Base-by-base conservation (phyloP, 2,329 filamentous ascomycete genomes). In the Alternaria gaisen region DNA sequence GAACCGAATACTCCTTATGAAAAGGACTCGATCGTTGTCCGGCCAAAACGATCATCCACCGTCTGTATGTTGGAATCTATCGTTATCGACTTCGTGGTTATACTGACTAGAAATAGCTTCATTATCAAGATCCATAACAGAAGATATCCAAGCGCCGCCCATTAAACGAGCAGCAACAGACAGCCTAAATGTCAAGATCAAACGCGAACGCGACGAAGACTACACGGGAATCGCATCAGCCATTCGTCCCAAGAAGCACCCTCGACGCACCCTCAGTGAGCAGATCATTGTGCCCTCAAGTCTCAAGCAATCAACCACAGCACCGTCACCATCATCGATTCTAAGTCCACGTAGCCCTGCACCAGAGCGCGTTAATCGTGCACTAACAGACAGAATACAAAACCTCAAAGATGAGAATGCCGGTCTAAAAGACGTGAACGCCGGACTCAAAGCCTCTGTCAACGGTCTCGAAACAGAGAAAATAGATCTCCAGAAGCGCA, bases 31-130 rank as follows among this genome's bases (percentile, higher is more conserved):
- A 54, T 69, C 16, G 50, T 64, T n/a, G 68, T 69, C 83, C 88
- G 62, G 90, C 90, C 24, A 89, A 88, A 74, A 81, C 82, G 20
- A 87, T 90, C 16, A 80, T 93, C 43, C 87, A 88, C 8, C 80
- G 86, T 30, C 87, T 92, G 14, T 90, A 87, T 86, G 86, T 90
- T 20, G 1, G 36, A 4, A 7, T 26, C 16, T 3, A 38, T 50
- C 22, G 8, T 38, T 24, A 4, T 22, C 34, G 56, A 75, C 78
- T 28, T 8, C 7, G 8, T 16, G 11, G 30, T 30, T 30, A 5
- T 40, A 46, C 58, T 64, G 42, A 61, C 44, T 18, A 38, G 18
- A 20, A 11, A 36, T 11, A 70, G 61, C 59, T 36, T 66, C 52
- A 36, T 57, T 53, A 6, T 56, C 63, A 11, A 56, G 59, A 10